A percentile compares a stretch with the other conserved stretches of the same genome.
phyloP scores from a whole-genome alignment of 2,329 filamentous ascomycete genomes.

The Endoconidiophora polonica region DNA sequence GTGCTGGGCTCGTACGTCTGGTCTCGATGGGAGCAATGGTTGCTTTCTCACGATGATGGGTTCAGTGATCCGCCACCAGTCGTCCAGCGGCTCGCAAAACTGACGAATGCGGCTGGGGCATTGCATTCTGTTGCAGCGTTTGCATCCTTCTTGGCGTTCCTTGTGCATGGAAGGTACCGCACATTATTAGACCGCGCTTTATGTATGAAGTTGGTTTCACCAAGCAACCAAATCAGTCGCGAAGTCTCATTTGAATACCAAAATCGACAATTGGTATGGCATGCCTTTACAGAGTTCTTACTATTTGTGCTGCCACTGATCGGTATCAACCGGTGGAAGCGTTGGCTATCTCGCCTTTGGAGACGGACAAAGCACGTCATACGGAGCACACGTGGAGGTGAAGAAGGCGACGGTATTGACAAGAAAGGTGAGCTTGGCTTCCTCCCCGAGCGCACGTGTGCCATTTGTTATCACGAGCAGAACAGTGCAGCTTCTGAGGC shows the following conservation, averaged over 20 bases:
- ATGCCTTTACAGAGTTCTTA: constrained; percentile 98
- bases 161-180: constrained; percentile 78
- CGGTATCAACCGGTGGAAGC: constrained; percentile 79
- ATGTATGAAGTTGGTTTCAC: constrained; percentile 68
- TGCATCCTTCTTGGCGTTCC: constrained; percentile 73
- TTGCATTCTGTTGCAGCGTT: constrained; percentile 70
- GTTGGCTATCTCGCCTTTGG: constrained; percentile 80
- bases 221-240: constrained; percentile 67
- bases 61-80: constrained; percentile 43
- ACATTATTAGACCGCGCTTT: constrained; percentile 77
- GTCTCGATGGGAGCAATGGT: constrained; percentile 81
- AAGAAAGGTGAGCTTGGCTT: constrained; percentile 62
- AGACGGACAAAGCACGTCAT: constrained; percentile 57
- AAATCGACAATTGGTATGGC: constrained; percentile 95
- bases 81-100: constrained; percentile 41
- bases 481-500: constrained; percentile 58
- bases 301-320: constrained; percentile 94
- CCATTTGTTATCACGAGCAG: constrained; percentile 91
- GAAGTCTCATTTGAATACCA: constrained; percentile 97
- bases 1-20: constrained; percentile 80
- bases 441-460: constrained; percentile 83
- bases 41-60: constrained; percentile 60
- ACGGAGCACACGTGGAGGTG: constrained; percentile 16
- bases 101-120: constrained; percentile 54
- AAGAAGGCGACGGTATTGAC: constrained; percentile 26